These are phyloP conservation scores for Didymella sp. DNA, from an alignment of 2,329 filamentous ascomycete genomes.

Conservation along the genomic window DNA sequence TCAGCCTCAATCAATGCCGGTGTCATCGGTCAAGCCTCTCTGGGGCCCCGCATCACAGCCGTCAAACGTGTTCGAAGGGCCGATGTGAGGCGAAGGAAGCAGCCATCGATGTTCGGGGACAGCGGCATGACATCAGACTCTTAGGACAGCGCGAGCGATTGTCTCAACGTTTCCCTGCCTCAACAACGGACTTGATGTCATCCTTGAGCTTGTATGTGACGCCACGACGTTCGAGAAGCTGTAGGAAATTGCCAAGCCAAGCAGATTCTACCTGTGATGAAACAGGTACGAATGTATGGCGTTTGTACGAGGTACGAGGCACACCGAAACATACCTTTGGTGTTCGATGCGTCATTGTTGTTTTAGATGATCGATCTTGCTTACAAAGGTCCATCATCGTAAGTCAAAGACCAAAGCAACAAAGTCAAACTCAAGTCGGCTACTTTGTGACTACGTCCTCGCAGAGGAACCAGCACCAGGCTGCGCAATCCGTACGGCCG, in stretches of 20 bases:
- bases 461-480: neutral
- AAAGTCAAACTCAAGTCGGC: neutral
- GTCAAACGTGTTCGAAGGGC: constrained; percentile 24
- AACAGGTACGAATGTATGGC: neutral
- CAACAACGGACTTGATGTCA: constrained; percentile 14
- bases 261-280: neutral
- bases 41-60: constrained; percentile 34
- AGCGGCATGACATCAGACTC: constrained; percentile 24
- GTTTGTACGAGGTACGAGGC: neutral
- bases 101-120: constrained; percentile 15
- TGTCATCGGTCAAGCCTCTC: constrained; percentile 28
- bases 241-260: neutral
- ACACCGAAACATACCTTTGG: neutral
- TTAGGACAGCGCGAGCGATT: neutral
- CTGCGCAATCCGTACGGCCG: constrained; percentile 2
- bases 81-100: constrained; percentile 25
- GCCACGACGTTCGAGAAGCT: constrained; percentile 12
- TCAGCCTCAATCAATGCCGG: constrained; percentile 15
- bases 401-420: neutral
- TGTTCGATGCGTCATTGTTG: neutral
- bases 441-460: neutral
- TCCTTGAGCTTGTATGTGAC: neutral
- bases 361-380: neutral
- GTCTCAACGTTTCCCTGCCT: neutral
- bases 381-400: neutral